These are phyloP conservation scores for Naganishia friedmannii DNA, from an alignment of 768 basidiomycete genomes.

Conservation along the genomic window DNA sequence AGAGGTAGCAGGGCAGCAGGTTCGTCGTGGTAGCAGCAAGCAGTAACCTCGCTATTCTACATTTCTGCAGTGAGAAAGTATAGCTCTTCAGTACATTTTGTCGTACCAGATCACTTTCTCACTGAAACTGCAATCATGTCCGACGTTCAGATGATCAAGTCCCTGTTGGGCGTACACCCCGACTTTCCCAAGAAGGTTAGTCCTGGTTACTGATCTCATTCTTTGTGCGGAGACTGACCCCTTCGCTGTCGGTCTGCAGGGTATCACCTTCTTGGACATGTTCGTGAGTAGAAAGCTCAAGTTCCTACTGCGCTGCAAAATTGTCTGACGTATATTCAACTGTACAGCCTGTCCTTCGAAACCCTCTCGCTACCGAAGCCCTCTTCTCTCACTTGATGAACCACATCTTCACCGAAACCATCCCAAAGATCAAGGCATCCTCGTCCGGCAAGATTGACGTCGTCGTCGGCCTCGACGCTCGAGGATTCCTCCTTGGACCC, in stretches of 20 bases:
- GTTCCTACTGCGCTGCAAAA: background rate
- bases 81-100: too few relatives aligned
- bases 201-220: background rate
- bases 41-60: background rate
- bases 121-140: slow-evolving; percentile 57
- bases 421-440: slow-evolving; percentile 57
- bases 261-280: slow-evolving; percentile 88
- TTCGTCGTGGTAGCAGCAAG: too few relatives aligned
- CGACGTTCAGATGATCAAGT: slow-evolving; percentile 66
- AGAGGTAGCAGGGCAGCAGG: too few relatives aligned
- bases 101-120: background rate
- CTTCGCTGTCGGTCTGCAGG: slow-evolving; percentile 56
- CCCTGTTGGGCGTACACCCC: slow-evolving; percentile 50
- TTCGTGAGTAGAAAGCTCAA: slow-evolving; percentile 53
- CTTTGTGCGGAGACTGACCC: background rate
- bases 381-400: slow-evolving; percentile 83
- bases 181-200: slow-evolving; percentile 87
- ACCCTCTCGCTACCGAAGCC: slow-evolving; percentile 82
- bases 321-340: background rate
- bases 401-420: slow-evolving; percentile 75
- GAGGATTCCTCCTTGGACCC: slow-evolving; percentile 93
- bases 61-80: background rate
- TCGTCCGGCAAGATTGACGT: slow-evolving; percentile 75
- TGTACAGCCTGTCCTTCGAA: slow-evolving; percentile 67
- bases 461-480: slow-evolving; percentile 89